Conservation (phyloP, 805 yeast species). For the Candida ulmi region DNA sequence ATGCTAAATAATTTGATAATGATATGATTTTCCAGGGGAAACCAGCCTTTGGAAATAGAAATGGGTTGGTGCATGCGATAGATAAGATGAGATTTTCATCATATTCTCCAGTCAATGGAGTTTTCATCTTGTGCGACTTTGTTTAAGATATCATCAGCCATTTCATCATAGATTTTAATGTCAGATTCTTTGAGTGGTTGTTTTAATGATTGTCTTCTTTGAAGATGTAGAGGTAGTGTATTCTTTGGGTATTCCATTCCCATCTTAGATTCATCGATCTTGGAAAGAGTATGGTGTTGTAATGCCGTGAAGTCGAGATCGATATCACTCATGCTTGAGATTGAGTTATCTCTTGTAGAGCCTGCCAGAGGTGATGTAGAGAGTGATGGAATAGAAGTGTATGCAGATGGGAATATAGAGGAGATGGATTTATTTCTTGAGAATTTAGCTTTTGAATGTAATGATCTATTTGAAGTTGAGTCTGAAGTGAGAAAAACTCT, state of each 20-base stretch:
- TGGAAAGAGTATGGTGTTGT: constrained; percentile 15
- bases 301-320: constrained; percentile 14
- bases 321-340: constrained; percentile 18
- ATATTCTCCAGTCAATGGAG: constrained; percentile 19
- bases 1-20: no score
- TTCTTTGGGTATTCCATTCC: constrained; percentile 7
- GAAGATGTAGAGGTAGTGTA: constrained; percentile 2
- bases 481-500: neutral
- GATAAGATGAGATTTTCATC: no score
- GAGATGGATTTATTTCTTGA: constrained; percentile 10
- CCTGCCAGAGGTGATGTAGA: neutral
- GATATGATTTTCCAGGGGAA: no score
- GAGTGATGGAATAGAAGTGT: neutral
- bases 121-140: constrained; percentile 8
- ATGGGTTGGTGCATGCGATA: no score
- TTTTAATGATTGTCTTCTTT: neutral
- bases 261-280: constrained; percentile 18
- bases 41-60: no score
- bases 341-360: constrained; percentile 20
- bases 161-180: constrained; percentile 17
- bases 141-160: constrained; percentile 21
- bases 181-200: constrained; percentile 4
- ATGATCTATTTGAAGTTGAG: neutral
- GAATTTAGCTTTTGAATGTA: neutral
- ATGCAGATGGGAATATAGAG: constrained; percentile 5